Conservation (phyloP, 805 yeast species). For the Kurtzmaniella fragi region DNA sequence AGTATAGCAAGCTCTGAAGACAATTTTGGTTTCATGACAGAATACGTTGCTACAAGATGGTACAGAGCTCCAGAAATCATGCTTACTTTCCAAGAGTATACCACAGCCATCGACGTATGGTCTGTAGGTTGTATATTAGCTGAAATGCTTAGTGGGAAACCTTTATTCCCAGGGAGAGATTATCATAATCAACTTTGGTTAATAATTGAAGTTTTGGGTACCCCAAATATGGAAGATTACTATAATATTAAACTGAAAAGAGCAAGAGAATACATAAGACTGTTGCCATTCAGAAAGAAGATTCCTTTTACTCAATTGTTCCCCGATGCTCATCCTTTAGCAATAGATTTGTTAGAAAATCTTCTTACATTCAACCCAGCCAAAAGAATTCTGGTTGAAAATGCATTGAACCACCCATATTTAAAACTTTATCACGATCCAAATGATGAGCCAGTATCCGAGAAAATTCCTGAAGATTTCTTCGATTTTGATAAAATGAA, state of each 20-base stretch:
- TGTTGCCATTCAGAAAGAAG: slow-evolving; percentile 68
- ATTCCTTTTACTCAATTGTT: slow-evolving; percentile 30
- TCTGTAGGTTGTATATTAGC: slow-evolving; percentile 95
- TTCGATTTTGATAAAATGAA: slow-evolving; percentile 85
- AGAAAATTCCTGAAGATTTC: slow-evolving; percentile 78
- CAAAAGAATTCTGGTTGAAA: slow-evolving; percentile 66
- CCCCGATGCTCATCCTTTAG: slow-evolving; percentile 39
- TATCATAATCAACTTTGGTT: slow-evolving; percentile 86
- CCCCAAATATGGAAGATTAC: slow-evolving; percentile 79
- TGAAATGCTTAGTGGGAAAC: slow-evolving; percentile 80
- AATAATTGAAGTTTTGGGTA: slow-evolving; percentile 80
- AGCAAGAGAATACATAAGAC: slow-evolving; percentile 82
- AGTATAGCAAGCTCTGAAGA: slow-evolving; percentile 58
- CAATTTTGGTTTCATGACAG: slow-evolving; percentile 83
- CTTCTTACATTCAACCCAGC: slow-evolving; percentile 70
- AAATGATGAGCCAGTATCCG: slow-evolving; percentile 83
- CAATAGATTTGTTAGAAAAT: slow-evolving; percentile 56
- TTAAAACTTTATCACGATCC: slow-evolving; percentile 91
- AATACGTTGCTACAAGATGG: slow-evolving; percentile 97
- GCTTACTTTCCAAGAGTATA: slow-evolving; percentile 89
- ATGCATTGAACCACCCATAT: slow-evolving; percentile 82
- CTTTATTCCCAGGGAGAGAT: slow-evolving; percentile 91
- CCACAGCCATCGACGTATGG: slow-evolving; percentile 96
- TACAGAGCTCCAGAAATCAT: slow-evolving; percentile 96
- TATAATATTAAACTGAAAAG: slow-evolving; percentile 69